A percentile compares a stretch with the other conserved stretches of the same genome.
Evolutionary conservation across 2,329 filamentous ascomycete species (phyloP).

Genomic region (Penicillium sp.): DNA sequence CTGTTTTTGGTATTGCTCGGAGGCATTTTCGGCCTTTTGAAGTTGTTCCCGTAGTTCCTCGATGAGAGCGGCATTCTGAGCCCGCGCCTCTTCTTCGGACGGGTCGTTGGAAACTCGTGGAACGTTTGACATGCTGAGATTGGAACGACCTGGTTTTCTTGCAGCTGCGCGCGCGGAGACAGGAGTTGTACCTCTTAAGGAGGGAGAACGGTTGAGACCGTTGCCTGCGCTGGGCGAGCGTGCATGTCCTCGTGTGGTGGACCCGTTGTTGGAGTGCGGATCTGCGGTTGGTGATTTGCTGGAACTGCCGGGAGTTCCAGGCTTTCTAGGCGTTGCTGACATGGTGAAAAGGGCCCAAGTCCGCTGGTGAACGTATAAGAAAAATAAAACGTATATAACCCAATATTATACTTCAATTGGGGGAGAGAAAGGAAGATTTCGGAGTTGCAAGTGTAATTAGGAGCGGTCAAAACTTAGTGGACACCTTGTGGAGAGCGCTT

Average conservation of each 20-base stretch:
- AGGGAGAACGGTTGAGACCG: conserved; percentile 60
- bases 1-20: conserved; percentile 80
- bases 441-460: conserved; percentile 17
- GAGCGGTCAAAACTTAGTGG: conserved; percentile 28
- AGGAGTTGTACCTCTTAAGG: conserved; percentile 55
- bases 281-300: conserved; percentile 33
- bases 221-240: conserved; percentile 52
- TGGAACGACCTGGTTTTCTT: conserved; percentile 53
- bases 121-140: conserved; percentile 44
- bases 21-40: conserved; percentile 72
- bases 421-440: conserved; percentile 2
- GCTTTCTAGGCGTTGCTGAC: conserved; percentile 47
- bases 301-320: conserved; percentile 35
- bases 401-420: conserved; percentile 1
- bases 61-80: conserved; percentile 73
- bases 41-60: conserved; percentile 83
- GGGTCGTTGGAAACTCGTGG: conserved; percentile 50
- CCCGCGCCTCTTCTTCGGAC: conserved; percentile 68
- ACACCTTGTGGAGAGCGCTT: conserved; percentile 21
- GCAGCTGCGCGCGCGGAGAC: conserved; percentile 72
- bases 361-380: conserved; percentile 16
- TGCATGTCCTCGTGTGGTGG: conserved; percentile 37
- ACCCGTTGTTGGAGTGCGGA: conserved; percentile 33
- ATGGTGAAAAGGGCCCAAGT: conserved; percentile 30
- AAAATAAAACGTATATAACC: conserved; percentile 1